Conservation (phyloP, 2,329 filamentous ascomycete species). For the Fusarium pininemorale region DNA sequence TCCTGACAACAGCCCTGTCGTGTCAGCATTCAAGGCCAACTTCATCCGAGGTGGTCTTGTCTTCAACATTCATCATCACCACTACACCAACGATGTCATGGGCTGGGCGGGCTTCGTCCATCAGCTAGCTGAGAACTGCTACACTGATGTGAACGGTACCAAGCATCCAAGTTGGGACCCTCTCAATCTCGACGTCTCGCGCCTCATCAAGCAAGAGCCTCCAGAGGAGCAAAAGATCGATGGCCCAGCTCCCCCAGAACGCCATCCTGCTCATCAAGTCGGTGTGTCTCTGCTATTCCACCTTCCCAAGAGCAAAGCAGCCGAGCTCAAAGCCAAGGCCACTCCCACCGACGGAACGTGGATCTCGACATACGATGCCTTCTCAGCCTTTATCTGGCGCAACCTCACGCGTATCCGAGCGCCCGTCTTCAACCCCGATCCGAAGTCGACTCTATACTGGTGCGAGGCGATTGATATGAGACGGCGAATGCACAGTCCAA, state of each 20-base stretch:
- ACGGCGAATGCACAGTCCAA: conserved; percentile 46
- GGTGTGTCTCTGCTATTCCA: conserved; percentile 51
- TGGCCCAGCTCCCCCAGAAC: conserved; percentile 40
- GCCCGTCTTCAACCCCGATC: conserved; percentile 46
- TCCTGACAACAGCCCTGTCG: conserved; percentile 45
- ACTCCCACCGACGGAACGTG: conserved; percentile 47
- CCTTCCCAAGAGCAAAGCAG: conserved; percentile 54
- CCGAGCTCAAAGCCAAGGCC: conserved; percentile 50
- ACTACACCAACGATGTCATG: conserved; percentile 55
- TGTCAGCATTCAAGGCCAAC: conserved; percentile 53
- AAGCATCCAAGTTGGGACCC: conserved; percentile 49
- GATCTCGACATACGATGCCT: conserved; percentile 59
- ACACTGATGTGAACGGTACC: conserved; percentile 43
- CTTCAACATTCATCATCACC: conserved; percentile 54
- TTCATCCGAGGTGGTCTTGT: conserved; percentile 54
- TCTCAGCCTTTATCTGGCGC: conserved; percentile 54
- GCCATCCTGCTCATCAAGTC: conserved; percentile 43
- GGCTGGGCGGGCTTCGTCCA: conserved; percentile 51
- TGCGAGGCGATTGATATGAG: conserved; percentile 52
- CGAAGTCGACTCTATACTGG: conserved; percentile 45
- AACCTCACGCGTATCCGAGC: conserved; percentile 48
- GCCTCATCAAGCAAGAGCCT: conserved; percentile 44
- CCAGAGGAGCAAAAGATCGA: conserved; percentile 45
- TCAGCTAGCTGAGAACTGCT: conserved; percentile 56
- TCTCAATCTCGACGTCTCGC: conserved; percentile 47